phyloP scores from a whole-genome alignment of 192 early-diverging fungal species.

The Powellomyces hirtus region DNA sequence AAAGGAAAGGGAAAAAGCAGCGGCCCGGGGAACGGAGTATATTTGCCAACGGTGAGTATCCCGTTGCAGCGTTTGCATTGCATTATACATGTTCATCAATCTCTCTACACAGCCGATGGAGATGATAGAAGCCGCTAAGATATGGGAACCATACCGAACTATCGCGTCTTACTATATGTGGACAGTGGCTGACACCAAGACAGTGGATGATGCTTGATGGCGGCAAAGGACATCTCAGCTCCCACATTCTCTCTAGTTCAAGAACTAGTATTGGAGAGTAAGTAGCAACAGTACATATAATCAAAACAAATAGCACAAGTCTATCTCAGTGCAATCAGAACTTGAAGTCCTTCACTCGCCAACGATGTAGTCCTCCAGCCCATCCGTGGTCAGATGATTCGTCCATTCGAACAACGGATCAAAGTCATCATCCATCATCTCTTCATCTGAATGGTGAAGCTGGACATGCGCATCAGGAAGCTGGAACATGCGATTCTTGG shows the following conservation, averaged over 20 bases:
- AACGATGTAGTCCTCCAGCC: slow-evolving; percentile 42
- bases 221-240: too few relatives aligned
- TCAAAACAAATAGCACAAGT: background rate
- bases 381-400: slow-evolving; percentile 27
- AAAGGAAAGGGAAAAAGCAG: slow-evolving; percentile 44
- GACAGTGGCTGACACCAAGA: slow-evolving; percentile 28
- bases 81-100: too few relatives aligned
- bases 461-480: background rate
- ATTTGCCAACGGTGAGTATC: slow-evolving; percentile 30
- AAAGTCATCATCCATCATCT: slow-evolving; percentile 47
- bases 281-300: background rate
- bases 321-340: too few relatives aligned
- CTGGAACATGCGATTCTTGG: background rate
- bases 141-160: slow-evolving; percentile 66
- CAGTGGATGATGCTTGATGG: slow-evolving; percentile 12
- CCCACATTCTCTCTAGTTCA: too few relatives aligned
- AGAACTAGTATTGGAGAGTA: slow-evolving; percentile 7
- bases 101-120: slow-evolving; percentile 40
- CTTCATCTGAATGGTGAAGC: background rate
- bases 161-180: slow-evolving; percentile 71
- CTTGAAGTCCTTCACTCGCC: slow-evolving; percentile 1
- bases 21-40: slow-evolving; percentile 21
- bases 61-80: too few relatives aligned
- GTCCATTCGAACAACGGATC: slow-evolving; percentile 48
- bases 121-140: slow-evolving; percentile 51